Percentiles rank a stretch among this genome's conserved stretches.
Conservation (phyloP, 2,329 filamentous ascomycete genomes). For the Annulohypoxylon truncatum region DNA sequence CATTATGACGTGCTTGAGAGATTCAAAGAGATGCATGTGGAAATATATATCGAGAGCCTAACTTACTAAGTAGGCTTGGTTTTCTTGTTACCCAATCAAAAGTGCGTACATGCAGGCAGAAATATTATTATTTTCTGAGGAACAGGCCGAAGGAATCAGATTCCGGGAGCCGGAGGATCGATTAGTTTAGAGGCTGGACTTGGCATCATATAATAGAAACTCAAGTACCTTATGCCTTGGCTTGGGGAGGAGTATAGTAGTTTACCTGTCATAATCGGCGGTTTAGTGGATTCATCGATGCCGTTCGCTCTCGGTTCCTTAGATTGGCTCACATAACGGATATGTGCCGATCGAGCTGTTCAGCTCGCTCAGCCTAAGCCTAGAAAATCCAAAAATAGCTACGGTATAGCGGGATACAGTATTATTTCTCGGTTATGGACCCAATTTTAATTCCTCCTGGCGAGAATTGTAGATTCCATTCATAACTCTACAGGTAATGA, state of each 20-base stretch:
- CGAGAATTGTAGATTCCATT: neutral
- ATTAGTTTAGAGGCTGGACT: neutral
- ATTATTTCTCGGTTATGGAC: slow-evolving; percentile 5
- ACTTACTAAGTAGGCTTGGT: no score
- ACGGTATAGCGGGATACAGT: neutral
- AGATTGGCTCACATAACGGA: neutral
- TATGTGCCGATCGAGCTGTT: slow-evolving; percentile 1
- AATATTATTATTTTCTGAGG: neutral
- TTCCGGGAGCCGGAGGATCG: neutral
- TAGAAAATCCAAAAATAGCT: slow-evolving; percentile 15
- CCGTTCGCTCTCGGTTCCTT: neutral
- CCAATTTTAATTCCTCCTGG: slow-evolving; percentile 4
- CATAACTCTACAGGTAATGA: slow-evolving; percentile 12
- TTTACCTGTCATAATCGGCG: neutral
- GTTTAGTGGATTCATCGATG: neutral
- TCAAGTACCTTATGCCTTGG: no score
- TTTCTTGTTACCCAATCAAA: neutral
- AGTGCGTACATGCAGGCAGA: neutral
- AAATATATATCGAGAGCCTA: no score
- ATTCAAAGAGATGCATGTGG: neutral
- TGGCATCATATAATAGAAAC: neutral
- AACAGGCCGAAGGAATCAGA: neutral
- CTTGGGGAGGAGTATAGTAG: neutral
- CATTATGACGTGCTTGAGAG: neutral
- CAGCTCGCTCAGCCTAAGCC: slow-evolving; percentile 7